A percentile compares a stretch with the other conserved stretches of the same genome.
Conservation (phyloP, 176 grass and related monocot species). For the Rhynchospora pubera region DNA sequence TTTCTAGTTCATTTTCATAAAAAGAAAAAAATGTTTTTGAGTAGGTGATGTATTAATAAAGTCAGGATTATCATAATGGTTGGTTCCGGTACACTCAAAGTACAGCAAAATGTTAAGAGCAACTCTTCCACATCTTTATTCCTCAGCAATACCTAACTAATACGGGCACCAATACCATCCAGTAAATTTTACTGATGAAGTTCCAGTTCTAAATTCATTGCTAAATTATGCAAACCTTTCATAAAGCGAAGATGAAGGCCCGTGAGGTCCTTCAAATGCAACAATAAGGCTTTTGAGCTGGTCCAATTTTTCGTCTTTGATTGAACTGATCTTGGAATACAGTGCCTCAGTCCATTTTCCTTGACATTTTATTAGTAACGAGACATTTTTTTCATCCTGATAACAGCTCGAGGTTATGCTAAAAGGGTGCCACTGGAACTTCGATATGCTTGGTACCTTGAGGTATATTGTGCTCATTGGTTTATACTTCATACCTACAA, state of each 20-base stretch:
- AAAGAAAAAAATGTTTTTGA: no score
- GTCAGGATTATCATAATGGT: no score
- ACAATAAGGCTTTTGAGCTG: conserved; percentile 11
- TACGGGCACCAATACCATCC: neutral
- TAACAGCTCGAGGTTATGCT: conserved; percentile 36
- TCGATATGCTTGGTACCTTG: conserved; percentile 37
- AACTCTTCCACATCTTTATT: no score
- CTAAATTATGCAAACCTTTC: conserved; percentile 13
- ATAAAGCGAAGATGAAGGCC: neutral
- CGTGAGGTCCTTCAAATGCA: conserved; percentile 37
- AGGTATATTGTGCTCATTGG: conserved; percentile 38
- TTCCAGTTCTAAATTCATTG: no score
- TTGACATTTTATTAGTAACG: conserved; percentile 35
- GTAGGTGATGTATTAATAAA: no score
- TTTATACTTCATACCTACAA: conserved; percentile 29
- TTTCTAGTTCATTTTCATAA: no score
- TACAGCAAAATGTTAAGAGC: no score
- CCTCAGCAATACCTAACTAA: no score
- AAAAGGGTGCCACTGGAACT: conserved; percentile 44
- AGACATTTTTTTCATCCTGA: conserved; percentile 19
- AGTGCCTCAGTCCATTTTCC: conserved; percentile 38
- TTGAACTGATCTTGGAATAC: conserved; percentile 10
- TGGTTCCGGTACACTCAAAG: no score
- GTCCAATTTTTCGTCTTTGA: neutral
- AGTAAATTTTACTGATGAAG: no score